These are phyloP conservation scores for Scalesia atractyloides DNA, from an alignment of 129 eudicot species.

Conservation along the genomic window DNA sequence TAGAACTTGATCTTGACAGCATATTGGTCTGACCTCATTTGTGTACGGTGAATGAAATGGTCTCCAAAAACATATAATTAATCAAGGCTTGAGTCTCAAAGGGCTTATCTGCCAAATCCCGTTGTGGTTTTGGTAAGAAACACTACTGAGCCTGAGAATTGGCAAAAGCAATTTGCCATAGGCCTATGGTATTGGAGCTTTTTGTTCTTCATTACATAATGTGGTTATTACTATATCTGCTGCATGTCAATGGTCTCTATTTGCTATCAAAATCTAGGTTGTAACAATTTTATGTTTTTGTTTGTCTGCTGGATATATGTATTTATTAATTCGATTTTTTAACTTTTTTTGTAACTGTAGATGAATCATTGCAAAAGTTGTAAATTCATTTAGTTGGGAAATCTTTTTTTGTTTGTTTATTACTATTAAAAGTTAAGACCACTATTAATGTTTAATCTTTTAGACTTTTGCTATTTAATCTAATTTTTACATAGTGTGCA, in stretches of 20 bases:
- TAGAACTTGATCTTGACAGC: constrained; percentile 5
- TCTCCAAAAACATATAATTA: constrained; percentile 30
- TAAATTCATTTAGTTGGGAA: no score
- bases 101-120: constrained; percentile 45
- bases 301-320: background rate
- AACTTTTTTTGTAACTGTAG: no score
- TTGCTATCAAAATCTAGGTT: background rate
- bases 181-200: constrained; percentile 76
- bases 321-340: background rate
- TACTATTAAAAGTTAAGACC: no score
- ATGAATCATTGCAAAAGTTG: no score
- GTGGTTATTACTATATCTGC: constrained; percentile 14
- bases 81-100: constrained; percentile 88
- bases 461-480: no score
- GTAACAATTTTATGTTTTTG: background rate
- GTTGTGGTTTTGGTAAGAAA: constrained; percentile 50
- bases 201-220: constrained; percentile 30
- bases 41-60: constrained; percentile 40
- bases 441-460: no score
- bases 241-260: background rate
- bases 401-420: no score
- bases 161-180: constrained; percentile 57
- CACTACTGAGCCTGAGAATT: constrained; percentile 70
- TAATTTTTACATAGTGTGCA: no score
- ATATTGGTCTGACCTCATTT: constrained; percentile 21